Base-by-base conservation (phyloP, 1,284 basidiomycete species). In the Trametes pubescens region DNA sequence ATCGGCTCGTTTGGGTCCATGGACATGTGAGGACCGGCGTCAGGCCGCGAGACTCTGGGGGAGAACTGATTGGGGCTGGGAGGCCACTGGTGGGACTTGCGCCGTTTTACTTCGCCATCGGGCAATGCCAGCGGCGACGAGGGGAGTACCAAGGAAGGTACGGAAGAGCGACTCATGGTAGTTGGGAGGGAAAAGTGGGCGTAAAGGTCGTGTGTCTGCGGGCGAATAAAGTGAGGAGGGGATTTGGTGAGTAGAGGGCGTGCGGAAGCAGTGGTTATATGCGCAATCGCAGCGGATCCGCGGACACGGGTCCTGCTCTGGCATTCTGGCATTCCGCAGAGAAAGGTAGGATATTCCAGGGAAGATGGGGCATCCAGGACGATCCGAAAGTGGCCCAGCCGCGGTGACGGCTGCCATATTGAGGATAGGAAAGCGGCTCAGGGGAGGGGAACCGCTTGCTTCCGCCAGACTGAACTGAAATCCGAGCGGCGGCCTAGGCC, bases 251-350 rank as follows among this genome's bases (percentile, higher is more conserved):
- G 9, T 7, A 44, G 32, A n/a, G 38, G 22, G 26, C 14, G 0
- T 16, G 44, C 44, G 34, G 46, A 49, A 18, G 44, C 32, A 24
- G 34, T 34, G 22, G 21, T n/a, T 49, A 32, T 57, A 49, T 57
- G 56, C 56, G 24, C 21, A 37, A 18, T 57, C 46, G 26, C 56
- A 34, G 24, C 21, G n/a, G 14, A 57, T 57, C 56, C 56, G 56
- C 56, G 9, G 2, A 14, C 8, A 8, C 11, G 11, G 22, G 13
- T n/a, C 32, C 22, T 16, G 22, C 29, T 37, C 9, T 11, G 46
- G 9, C 21, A 18, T 18, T 16, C 14, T 38, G 46, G 26, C 56
- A 26, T 57, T 35, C 47, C 32, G 10, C 29, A 34, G 21, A 38
- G 56, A 26, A 37, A 9, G 7, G 22, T 21, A 24, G 21, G 34